Evolutionary conservation across 208 protist genomes (phyloP), one percentile per base, ranked within the genome.

Genomic region (Crithidia bombi): DNA sequence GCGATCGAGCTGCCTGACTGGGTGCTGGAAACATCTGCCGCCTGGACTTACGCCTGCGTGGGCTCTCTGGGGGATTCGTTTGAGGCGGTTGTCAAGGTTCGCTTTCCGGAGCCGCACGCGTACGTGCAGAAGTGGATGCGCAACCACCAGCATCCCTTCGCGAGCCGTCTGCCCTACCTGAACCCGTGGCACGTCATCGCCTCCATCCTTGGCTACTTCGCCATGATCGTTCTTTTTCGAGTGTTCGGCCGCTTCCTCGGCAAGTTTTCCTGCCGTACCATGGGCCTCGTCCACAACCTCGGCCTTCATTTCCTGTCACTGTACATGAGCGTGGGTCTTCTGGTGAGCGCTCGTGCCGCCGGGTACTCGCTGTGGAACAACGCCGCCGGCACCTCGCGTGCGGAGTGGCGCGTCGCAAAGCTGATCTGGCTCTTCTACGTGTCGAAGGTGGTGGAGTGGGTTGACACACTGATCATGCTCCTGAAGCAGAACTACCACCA

Each of bases 401-500:
- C 58, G 41, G 85, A 89, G 51, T 89, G 75, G 70, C 82, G 86
- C 32, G 61, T 94, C 12, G 85, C 86, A 0, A 89, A 90, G 73
- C 58, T 92, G 1, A 67, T 90, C 36, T 94, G 87, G 84, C 65
- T 91, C 41, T 92, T 91, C 58, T 92, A 94, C 58, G 63, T 91
- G 21, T 90, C 82, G 51, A 94, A 94, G 75, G 67, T 92, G 33
- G 74, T 82, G 17, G 89, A 94, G 55, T 94, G 83, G 81, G 73
- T 86, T 10, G 89, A 92, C 73, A 94, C 89, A 19, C 76, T 90
- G 28, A 68, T 92, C 23, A 89, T 94, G 81, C 52, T 88, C 28
- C 65, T 92, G 17, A 88, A 91, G 74, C 75, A 92, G 50, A 92
- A 92, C 75, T 86, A 86, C 47, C 87, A 66, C 50, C 89, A 94